These are phyloP conservation scores for Sutorius australiensis DNA, from an alignment of 768 basidiomycete genomes.

Conservation along the genomic window DNA sequence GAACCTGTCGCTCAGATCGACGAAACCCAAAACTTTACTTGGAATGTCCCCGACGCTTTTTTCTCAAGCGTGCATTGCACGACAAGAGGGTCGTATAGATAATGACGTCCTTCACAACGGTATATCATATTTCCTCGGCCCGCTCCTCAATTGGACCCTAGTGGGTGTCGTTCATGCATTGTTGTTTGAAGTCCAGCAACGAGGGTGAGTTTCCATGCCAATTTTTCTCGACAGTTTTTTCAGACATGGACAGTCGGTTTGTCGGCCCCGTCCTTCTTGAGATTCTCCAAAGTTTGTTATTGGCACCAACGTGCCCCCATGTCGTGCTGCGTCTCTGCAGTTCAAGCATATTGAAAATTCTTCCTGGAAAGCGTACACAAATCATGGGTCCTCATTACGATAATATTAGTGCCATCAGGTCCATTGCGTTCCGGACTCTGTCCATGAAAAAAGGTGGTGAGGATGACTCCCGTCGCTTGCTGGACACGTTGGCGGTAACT, in stretches of 20 bases:
- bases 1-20: slow-evolving; percentile 47
- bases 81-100: slow-evolving; percentile 55
- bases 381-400: slow-evolving; percentile 35
- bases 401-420: slow-evolving; percentile 37
- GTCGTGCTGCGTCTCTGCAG: slow-evolving; percentile 65
- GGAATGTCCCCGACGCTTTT: slow-evolving; percentile 67
- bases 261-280: slow-evolving; percentile 51
- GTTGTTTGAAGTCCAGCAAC: slow-evolving; percentile 54
- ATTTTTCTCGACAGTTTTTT: not conserved
- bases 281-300: slow-evolving; percentile 62
- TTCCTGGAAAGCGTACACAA: slow-evolving; percentile 38
- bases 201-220: slow-evolving; percentile 39
- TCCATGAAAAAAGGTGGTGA: slow-evolving; percentile 38
- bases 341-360: slow-evolving; percentile 45
- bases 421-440: slow-evolving; percentile 37
- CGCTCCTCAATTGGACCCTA: slow-evolving; percentile 75
- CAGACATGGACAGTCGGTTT: slow-evolving; percentile 36
- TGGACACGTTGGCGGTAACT: not conserved
- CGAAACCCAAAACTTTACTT: slow-evolving; percentile 63
- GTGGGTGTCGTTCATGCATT: slow-evolving; percentile 68
- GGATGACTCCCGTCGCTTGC: not conserved
- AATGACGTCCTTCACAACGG: slow-evolving; percentile 68
- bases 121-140: slow-evolving; percentile 70
- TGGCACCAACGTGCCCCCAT: slow-evolving; percentile 60
- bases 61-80: slow-evolving; percentile 52